Base-by-base conservation (phyloP, 768 basidiomycete species). In the Podaxis sp. region DNA sequence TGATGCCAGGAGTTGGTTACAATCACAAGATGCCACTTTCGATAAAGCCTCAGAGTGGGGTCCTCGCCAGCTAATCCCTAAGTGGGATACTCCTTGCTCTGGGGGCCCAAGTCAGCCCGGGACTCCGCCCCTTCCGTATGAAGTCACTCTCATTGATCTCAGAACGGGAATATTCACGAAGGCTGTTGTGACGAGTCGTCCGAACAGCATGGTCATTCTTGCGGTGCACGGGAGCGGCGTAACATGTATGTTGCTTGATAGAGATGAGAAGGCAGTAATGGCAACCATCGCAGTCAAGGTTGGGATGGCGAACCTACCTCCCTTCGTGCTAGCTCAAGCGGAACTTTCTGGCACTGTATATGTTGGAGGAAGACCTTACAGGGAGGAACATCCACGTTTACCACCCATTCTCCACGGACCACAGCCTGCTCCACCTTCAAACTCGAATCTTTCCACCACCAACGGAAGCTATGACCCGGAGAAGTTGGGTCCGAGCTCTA, bases 251-350 rank as follows among this genome's bases (percentile, higher is more conserved):
- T 56, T 71, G 13, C 46, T 71, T 5, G 30, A 66, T 50, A 66
- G 69, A 28, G 55, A 67, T 4, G 56, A 60, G 11, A 63, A 58
- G 49, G 44, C 24, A 10, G 49, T 44, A 4, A 33, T 3, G 22
- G 15, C 61, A n/a, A 49, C 61, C 3, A 33, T 63, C 8, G 51
- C 57, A 12, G 30, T 24, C 12, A 58, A 66, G 26, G 68, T 69
- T 15, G 70, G 67, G 15, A 71, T 71, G 70, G 63, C 40, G n/a
- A 69, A 68, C 46, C 22, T 71, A 6, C 69, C 70, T 1, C 56
- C 70, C 12, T 71, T 70, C 52, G 62, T 68, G 4, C 62, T 71
- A 2, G 61, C 61, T n/a, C 54, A 62, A 20, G 41, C 54, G 26
- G 48, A 56, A 22, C 24, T 40, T 4, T 49, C 55, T 4, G 61